Base-by-base conservation (phyloP, 148 eudicot species). In the Heliosperma pusillum region DNA sequence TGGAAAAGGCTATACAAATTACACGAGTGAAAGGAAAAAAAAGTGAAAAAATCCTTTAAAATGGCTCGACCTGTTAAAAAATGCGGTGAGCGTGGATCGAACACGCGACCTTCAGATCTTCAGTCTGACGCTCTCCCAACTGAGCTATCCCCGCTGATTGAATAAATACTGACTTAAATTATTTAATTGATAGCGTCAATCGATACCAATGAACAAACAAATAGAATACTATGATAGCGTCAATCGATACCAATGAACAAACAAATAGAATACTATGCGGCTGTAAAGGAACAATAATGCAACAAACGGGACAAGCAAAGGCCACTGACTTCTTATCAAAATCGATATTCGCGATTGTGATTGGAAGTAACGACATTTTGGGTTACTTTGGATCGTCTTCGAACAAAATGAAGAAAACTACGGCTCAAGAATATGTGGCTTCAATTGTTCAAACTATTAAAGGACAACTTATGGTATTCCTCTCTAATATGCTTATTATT, bases 21-120 rank as follows among this genome's bases (percentile, higher is more conserved):
- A n/a, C n/a, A n/a, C n/a, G n/a, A n/a, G n/a, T n/a, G n/a, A n/a
- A n/a, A n/a, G n/a, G n/a, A n/a, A n/a, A n/a, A n/a, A n/a, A n/a
- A n/a, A n/a, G n/a, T n/a, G n/a, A n/a, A n/a, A n/a, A n/a, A n/a
- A n/a, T n/a, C n/a, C n/a, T n/a, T n/a, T n/a, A n/a, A n/a, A n/a
- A n/a, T n/a, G n/a, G n/a, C n/a, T n/a, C n/a, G n/a, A n/a, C n/a
- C n/a, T n/a, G n/a, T n/a, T n/a, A n/a, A n/a, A n/a, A n/a, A n/a
- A n/a, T 88, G 95, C 95, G 91, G 94, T 88, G 95, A 90, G 81
- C 90, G 91, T 92, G 95, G 97, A 90, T 92, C 91, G 93, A 92
- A 92, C 93, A 92, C 93, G 90, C 81, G 91, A 90, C 93, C 83
- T 83, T 81, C 83, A 83, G 83, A 83, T 83, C 86, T 81, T 80